Conservation (phyloP, 176 grass and related monocot species). For the Zizania latifolia region DNA sequence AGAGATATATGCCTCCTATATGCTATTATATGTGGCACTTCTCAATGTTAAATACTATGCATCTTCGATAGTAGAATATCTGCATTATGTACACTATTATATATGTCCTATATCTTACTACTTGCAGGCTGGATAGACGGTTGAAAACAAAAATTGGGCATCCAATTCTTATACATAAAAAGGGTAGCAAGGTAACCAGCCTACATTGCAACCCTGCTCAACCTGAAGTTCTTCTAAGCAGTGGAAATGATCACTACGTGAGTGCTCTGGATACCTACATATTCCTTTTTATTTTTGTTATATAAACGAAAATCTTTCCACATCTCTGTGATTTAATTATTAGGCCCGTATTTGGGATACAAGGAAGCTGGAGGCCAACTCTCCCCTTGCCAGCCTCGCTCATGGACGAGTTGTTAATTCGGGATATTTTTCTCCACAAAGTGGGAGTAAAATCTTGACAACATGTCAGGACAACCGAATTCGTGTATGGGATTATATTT, state of each 20-base stretch:
- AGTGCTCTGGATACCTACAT: conserved; percentile 24
- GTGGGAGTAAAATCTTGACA: conserved; percentile 81
- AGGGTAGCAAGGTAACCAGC: conserved; percentile 85
- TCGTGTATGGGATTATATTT: conserved; percentile 95
- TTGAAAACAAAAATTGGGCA: conserved; percentile 54
- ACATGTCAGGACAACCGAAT: conserved; percentile 93
- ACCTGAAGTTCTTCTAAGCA: conserved; percentile 92
- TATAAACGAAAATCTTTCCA: not conserved
- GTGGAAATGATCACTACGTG: conserved; percentile 95
- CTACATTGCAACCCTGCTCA: conserved; percentile 80
- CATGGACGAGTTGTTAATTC: conserved; percentile 92
- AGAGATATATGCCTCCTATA: not conserved
- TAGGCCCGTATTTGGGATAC: conserved; percentile 94
- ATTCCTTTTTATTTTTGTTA: not conserved
- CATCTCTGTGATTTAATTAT: conserved; percentile 32
- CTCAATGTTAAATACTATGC: not conserved
- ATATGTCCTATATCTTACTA: not conserved
- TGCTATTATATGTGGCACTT: not conserved
- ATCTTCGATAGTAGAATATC: not conserved
- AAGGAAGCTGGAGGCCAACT: conserved; percentile 54
- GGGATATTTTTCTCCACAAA: conserved; percentile 82
- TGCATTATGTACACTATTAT: not conserved
- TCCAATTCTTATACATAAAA: conserved; percentile 88
- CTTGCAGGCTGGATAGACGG: conserved; percentile 58
- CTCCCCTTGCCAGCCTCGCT: conserved; percentile 57